Evolutionary conservation across 139 green algal species (phyloP), one percentile per base, ranked within the genome.

Genomic region (Chlamydomonas incerta): DNA sequence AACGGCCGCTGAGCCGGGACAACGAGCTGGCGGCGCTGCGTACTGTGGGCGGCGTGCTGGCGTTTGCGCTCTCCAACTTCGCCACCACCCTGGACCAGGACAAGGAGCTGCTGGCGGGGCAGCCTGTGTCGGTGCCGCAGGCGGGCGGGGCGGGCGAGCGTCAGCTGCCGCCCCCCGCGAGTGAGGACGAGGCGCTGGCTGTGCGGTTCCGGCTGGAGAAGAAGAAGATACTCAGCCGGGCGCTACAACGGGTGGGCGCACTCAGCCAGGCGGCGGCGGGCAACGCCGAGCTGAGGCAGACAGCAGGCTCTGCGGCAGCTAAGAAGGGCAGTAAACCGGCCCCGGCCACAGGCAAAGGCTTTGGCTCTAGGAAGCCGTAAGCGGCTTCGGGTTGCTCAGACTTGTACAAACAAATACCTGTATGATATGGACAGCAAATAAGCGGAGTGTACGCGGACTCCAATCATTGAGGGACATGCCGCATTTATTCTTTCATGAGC

Each of bases 181-280:
- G 83, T 23, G 58, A 67, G 3, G 93, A 96, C 23, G 79, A 94
- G 86, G n/a, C 67, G 74, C 69, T 94, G 35, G 93, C 93, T 1
- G 67, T 96, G 28, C 77, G 80, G 18, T 96, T 97, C 47, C 74
- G 94, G 0, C 58, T 85, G 23, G 90, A 93, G 14, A 96, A 94
- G 83, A 97, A 97, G 88, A 35, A 63, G 57, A 70, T 95, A 29
- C 87, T 96, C 70, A 29, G 88, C 14, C 41, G 82, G 1, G 87
- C 90, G 11, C 85, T 96, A 13, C 50, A 82, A 13, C 33, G 41
- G 15, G 76, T 95, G 41, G 82, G 75, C 2, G 50, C 75, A n/a
- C 79, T 87, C 23, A 67, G 90, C 28, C 75, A 90, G 82, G 82
- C 87, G 52, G 67, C 57, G 31, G n/a, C 29, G 50, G 28, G 4